phyloP scores from a whole-genome alignment of 805 yeast genomes.

The Myxozyma neglecta region DNA sequence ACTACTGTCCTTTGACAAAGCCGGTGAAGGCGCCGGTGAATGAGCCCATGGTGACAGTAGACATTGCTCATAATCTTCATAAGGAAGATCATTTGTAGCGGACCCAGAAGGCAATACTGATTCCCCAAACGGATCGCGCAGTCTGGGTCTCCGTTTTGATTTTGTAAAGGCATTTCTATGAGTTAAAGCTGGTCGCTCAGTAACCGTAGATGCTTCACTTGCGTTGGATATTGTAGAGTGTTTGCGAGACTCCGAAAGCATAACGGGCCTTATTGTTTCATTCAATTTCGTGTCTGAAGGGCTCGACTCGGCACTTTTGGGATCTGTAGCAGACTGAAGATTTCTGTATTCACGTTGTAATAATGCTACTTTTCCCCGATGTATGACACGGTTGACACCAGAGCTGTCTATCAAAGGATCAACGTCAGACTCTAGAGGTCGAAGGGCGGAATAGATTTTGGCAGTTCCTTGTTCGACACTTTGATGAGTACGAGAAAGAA shows the following conservation, averaged over 20 bases:
- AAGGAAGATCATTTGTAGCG: slow-evolving; percentile 22
- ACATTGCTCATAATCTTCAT: slow-evolving; percentile 38
- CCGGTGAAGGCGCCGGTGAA: slow-evolving; percentile 41
- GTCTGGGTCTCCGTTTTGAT: not conserved
- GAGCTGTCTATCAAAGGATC: slow-evolving; percentile 39
- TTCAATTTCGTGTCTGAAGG: not conserved
- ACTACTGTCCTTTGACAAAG: slow-evolving; percentile 32
- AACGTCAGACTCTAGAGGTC: slow-evolving; percentile 37
- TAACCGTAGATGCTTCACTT: slow-evolving; percentile 4
- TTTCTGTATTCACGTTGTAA: slow-evolving; percentile 37
- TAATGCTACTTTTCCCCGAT: slow-evolving; percentile 34
- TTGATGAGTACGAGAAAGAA: slow-evolving; percentile 12
- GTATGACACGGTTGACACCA: slow-evolving; percentile 37
- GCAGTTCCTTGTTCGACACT: slow-evolving; percentile 17
- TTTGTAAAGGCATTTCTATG: slow-evolving; percentile 7
- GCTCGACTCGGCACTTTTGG: not conserved
- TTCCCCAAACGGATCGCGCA: slow-evolving; percentile 27
- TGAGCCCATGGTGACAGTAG: slow-evolving; percentile 37
- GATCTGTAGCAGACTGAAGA: slow-evolving; percentile 3
- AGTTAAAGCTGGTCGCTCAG: slow-evolving; percentile 5
- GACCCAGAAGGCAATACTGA: not conserved
- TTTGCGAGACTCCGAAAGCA: not conserved
- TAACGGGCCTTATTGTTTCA: not conserved
- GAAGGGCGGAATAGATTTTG: slow-evolving; percentile 19
- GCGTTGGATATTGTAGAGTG: slow-evolving; percentile 5